Conservation (phyloP, 1,139 yeast genomes). For the Saccharomyces hybrid region DNA sequence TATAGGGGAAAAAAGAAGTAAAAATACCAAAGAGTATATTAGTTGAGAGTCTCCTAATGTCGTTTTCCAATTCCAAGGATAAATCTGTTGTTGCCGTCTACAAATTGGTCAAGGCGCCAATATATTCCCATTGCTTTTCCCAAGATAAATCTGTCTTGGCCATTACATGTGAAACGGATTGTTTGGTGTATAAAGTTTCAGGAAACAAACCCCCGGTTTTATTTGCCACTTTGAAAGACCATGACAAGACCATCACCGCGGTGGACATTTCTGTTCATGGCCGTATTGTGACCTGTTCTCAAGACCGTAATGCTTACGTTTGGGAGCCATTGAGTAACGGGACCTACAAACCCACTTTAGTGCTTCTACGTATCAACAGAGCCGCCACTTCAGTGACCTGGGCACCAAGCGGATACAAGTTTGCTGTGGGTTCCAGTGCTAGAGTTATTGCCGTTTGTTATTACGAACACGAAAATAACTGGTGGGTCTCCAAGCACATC, state of each 20-base stretch:
- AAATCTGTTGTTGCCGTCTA: conserved; percentile 34
- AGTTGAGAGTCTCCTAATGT: conserved; percentile 35
- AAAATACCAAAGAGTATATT: conserved; percentile 7
- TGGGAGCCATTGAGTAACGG: conserved; percentile 75
- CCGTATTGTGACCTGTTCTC: conserved; percentile 91
- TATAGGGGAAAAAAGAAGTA: no score
- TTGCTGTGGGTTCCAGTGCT: conserved; percentile 97
- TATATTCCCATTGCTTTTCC: conserved; percentile 85
- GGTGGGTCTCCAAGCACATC: conserved; percentile 99
- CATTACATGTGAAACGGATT: conserved; percentile 68
- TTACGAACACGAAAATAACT: conserved; percentile 91
- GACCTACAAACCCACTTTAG: conserved; percentile 79
- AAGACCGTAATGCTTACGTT: conserved; percentile 94
- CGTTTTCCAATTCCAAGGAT: conserved; percentile 11
- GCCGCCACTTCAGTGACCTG: conserved; percentile 92
- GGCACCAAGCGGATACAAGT: conserved; percentile 89
- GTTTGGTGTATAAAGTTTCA: conserved; percentile 63
- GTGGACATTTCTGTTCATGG: conserved; percentile 89
- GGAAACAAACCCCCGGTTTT: conserved; percentile 33
- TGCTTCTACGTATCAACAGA: conserved; percentile 80
- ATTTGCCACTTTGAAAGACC: conserved; percentile 65
- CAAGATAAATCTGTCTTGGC: conserved; percentile 64
- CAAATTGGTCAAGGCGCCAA: conserved; percentile 75
- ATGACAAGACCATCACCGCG: conserved; percentile 92
- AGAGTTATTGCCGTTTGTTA: conserved; percentile 92